Evolutionary conservation across 2,329 filamentous ascomycete species (phyloP).

Genomic region (Scytalidium sp.): DNA sequence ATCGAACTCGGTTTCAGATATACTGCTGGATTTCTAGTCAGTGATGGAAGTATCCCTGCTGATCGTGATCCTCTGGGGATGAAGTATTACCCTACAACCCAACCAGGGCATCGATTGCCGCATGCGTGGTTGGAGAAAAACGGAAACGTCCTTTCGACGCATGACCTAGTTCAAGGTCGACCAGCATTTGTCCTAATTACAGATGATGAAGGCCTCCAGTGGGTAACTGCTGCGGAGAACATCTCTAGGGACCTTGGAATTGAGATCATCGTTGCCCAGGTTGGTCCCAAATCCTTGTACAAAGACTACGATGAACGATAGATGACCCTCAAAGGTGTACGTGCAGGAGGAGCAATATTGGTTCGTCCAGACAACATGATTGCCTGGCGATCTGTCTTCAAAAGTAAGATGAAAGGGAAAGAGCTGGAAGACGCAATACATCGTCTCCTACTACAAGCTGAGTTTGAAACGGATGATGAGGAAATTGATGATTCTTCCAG

Average conservation of each 20-base stretch:
- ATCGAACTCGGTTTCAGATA: slow-evolving; percentile 23
- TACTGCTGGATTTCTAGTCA: slow-evolving; percentile 10
- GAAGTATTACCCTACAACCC: slow-evolving; percentile 19
- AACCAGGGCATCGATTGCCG: slow-evolving; percentile 23
- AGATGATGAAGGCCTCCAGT: slow-evolving; percentile 10
- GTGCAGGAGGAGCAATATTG: slow-evolving; percentile 10
- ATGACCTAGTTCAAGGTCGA: slow-evolving; percentile 13
- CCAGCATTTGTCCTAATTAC: slow-evolving; percentile 14
- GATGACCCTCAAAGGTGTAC: slow-evolving; percentile 4
- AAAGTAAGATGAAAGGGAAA: too few relatives aligned
- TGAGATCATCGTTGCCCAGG: slow-evolving; percentile 1
- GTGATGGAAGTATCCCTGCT: slow-evolving; percentile 14
- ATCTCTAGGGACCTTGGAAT: not conserved
- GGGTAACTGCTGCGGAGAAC: slow-evolving; percentile 9
- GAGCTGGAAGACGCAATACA: too few relatives aligned
- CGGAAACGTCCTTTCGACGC: slow-evolving; percentile 16
- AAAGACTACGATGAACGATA: slow-evolving; percentile 5
- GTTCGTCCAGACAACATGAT: slow-evolving; percentile 16
- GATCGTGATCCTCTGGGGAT: slow-evolving; percentile 12
- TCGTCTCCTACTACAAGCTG: too few relatives aligned
- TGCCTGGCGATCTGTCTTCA: slow-evolving; percentile 10
- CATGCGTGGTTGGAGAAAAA: slow-evolving; percentile 21
- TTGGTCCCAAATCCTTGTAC: not conserved
- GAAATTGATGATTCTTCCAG: too few relatives aligned
- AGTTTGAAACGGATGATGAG: too few relatives aligned